Evolutionary conservation across 2,329 filamentous ascomycete genomes (phyloP), one percentile per base, ranked within the genome.

Genomic region (Teratosphaeria pseudoeucalypti): DNA sequence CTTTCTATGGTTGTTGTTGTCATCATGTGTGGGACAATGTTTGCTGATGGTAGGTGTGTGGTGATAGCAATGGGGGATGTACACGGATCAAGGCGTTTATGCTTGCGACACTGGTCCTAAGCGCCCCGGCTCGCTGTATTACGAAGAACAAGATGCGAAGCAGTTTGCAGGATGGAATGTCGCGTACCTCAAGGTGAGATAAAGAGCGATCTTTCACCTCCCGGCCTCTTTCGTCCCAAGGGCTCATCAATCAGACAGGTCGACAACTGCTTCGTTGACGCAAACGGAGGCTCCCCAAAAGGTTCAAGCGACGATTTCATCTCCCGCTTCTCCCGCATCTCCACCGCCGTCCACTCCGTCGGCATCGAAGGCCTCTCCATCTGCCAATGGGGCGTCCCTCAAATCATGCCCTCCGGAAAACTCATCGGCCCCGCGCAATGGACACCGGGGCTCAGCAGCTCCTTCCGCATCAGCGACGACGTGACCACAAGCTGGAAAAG

Each of bases 401-500:
- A 71, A 26, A 55, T 56, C 6, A 66, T 61, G 19, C 43, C 64
- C 2, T 64, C 53, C 12, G 67, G 65, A 26, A n/a, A 16, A n/a
- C 59, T 71, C 0, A 60, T 70, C 63, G 70, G 68, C 26, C 70
- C 69, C 14, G 63, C 68, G 2, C 57, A 65, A 9, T 72, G 70
- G 70, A 70, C 69, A 6, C 65, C 68, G 9, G 60, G 64, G 2
- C 39, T 72, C 4, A 61, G 68, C 12, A 71, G 64, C 11, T 70
- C 68, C 2, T 71, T 64, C 62, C 68, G 70, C 32, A 61, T 72
- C 14, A 65, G 64, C 16, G 69, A 71, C 54, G 70, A 72, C 52
- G 71, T 72, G 16, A 58, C 64, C 19, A 52, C 57, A n/a, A 67
- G 67, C 16, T 72, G 68, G 68, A 43, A 60, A 2, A 70, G 67